Base-by-base conservation (phyloP, 495 filamentous ascomycete genomes). In the Podospora tetraspora region DNA sequence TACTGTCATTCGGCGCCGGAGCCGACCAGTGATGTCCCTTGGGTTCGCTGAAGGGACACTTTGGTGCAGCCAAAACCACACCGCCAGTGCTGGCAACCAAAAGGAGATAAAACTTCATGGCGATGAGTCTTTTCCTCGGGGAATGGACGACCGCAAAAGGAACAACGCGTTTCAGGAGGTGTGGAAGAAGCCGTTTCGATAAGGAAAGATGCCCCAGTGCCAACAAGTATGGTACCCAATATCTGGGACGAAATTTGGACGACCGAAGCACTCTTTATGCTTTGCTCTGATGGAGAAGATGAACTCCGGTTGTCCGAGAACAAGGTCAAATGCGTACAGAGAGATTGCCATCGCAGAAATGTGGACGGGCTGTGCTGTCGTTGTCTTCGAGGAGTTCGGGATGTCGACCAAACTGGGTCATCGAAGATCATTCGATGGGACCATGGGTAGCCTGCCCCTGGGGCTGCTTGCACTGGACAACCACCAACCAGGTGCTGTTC, bases 1-100 rank as follows among this genome's bases (percentile, higher is more conserved):
- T 24, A 66, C 70, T 68, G 25, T 66, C 62, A 8, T 32, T 23
- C 3, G 65, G 63, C 16, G 30, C 23, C 0, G 63, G 60, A 3
- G 60, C 65, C 58, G 67, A 57, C 52, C 57, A 74, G 29, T 70
- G 68, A 56, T 67, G 66, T 3, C 68, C 70, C 52, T 66, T 64
- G 3, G 68, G 66, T n/a, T 67, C 68, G n/a, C 16, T 29, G 59
- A 11, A 27, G 30, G 22, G 59, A 29, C 22, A 27, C 13, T 60
- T 29, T 25, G 27, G n/a, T 8, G 9, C 13, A 16, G 22, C 59
- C 27, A 29, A 10, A 9, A 27, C 23, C 6, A 7, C 13, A 7
- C 7, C 10, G 11, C 12, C 13, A 24, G 13, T 19, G 19, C 16
- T n/a, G 3, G 4, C 19, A 3, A 63, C 6, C n/a, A 32, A 19